Conservation (phyloP, 176 grass and related monocot genomes). For the Paspalum vaginatum region DNA sequence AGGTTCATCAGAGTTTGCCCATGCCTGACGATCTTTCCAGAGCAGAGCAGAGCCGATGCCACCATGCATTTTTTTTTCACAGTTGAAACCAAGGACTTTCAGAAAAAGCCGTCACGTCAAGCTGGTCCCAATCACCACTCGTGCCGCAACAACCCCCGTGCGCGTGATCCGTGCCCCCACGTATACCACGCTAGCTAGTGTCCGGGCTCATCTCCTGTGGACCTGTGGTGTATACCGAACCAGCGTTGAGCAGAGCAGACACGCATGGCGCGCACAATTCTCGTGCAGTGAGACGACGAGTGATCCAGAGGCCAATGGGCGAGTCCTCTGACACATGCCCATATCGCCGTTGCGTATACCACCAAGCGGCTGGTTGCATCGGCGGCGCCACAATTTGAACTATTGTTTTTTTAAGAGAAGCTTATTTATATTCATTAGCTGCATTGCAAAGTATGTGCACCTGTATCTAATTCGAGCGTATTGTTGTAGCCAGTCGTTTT, state of each 20-base stretch:
- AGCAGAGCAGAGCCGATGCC: background rate
- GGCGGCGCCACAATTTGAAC: too few species aligned
- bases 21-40: slow-evolving; percentile 6
- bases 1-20: background rate
- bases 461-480: too few species aligned
- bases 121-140: background rate
- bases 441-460: too few species aligned
- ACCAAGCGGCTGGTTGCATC: too few species aligned
- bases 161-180: background rate
- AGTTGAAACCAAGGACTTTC: background rate
- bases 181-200: background rate
- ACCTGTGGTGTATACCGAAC: too few species aligned
- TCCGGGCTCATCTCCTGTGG: too few species aligned
- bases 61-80: slow-evolving; percentile 5
- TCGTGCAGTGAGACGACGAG: background rate
- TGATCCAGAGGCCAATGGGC: background rate
- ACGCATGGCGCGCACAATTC: slow-evolving; percentile 1
- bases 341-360: too few species aligned
- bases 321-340: background rate
- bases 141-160: background rate
- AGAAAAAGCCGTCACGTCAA: background rate
- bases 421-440: too few species aligned
- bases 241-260: background rate
- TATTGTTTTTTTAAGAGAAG: too few species aligned
- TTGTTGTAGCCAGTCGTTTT: too few species aligned